phyloP scores from a whole-genome alignment of 1,284 basidiomycete species.

The Ganoderma leucocontextum region DNA sequence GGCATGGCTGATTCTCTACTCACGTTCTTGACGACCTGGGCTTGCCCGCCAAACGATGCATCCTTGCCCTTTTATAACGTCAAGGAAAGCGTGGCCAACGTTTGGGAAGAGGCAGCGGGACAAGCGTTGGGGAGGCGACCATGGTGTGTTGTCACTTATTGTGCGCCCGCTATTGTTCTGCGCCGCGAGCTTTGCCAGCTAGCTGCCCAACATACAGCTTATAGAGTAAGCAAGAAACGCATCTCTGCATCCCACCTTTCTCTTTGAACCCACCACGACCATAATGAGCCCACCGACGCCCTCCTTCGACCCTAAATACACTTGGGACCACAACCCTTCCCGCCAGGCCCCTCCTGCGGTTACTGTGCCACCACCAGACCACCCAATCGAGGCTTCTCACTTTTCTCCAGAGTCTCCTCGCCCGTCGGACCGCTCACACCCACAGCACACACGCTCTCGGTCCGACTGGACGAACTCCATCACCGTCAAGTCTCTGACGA shows the following conservation, averaged over 20 bases:
- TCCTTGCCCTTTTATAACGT: background rate
- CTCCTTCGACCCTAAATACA: conserved; percentile 23
- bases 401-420: conserved; percentile 34
- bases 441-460: conserved; percentile 27
- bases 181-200: conserved; percentile 20
- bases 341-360: conserved; percentile 38
- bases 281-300: conserved; percentile 18
- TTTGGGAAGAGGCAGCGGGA: conserved; percentile 2
- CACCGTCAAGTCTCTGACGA: conserved; percentile 31
- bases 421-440: conserved; percentile 20
- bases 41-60: background rate
- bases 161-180: conserved; percentile 31
- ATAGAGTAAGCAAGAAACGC: conserved; percentile 9
- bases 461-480: conserved; percentile 37
- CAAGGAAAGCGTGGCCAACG: conserved; percentile 6
- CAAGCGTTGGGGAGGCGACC: background rate
- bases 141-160: conserved; percentile 17
- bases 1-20: background rate
- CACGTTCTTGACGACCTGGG: background rate
- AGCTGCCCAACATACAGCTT: conserved; percentile 19
- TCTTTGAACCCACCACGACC: conserved; percentile 18
- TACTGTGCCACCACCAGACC: conserved; percentile 35
- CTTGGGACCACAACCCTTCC: conserved; percentile 34
- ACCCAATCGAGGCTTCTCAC: conserved; percentile 31
- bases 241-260: conserved; percentile 2